Evolutionary conservation across 2,329 filamentous ascomycete species (phyloP).

Genomic region (Alternaria incomplexa): DNA sequence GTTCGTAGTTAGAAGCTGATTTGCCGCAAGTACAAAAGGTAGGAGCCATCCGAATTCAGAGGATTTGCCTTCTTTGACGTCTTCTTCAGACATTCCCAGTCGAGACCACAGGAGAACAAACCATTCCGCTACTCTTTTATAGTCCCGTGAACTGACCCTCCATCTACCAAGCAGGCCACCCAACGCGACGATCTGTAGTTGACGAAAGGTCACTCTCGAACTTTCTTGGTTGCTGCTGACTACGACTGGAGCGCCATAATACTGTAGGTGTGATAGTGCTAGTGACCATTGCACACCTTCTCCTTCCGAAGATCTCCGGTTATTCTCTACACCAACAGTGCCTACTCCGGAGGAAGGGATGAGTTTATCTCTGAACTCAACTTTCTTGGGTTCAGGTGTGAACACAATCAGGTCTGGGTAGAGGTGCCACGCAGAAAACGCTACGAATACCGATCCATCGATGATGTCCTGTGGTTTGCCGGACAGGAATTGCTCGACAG

Average conservation of each 20-base stretch:
- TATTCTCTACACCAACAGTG: background rate
- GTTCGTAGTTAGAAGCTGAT: background rate
- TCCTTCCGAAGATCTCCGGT: background rate
- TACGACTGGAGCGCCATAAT: background rate
- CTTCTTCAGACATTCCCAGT: background rate
- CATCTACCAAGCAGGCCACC: background rate
- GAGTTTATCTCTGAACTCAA: background rate
- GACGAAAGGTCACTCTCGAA: background rate
- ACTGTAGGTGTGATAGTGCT: background rate
- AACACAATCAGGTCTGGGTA: slow-evolving; percentile 19
- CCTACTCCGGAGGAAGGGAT: background rate
- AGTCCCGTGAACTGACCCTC: background rate
- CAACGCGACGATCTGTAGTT: background rate
- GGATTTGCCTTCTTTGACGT: background rate
- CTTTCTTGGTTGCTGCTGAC: background rate
- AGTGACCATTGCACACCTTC: background rate
- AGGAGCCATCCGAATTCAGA: background rate
- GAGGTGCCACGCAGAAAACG: slow-evolving; percentile 21
- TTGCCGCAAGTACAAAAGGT: background rate
- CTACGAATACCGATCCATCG: slow-evolving; percentile 12
- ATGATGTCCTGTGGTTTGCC: slow-evolving; percentile 10
- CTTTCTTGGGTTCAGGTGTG: background rate
- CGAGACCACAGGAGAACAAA: background rate
- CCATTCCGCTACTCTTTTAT: background rate
- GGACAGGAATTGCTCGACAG: slow-evolving; percentile 11